Conservation (phyloP, 495 filamentous ascomycete genomes). For the Aspergillus ellipticus region DNA sequence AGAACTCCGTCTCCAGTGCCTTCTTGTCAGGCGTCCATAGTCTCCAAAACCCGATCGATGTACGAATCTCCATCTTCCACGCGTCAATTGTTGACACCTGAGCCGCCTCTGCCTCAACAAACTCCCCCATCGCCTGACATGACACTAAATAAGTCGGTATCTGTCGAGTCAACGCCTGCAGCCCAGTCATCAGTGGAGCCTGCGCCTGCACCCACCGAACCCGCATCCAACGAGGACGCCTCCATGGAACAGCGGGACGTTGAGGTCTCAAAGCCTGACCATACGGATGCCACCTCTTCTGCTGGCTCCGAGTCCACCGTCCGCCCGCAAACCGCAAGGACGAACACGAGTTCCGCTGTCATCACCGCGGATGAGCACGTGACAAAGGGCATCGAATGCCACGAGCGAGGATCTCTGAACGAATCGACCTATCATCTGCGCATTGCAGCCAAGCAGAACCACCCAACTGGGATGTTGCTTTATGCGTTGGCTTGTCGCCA, state of each 20-base stretch:
- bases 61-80: slow-evolving; percentile 26
- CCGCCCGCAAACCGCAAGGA: slow-evolving; percentile 50
- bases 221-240: slow-evolving; percentile 35
- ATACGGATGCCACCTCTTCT: slow-evolving; percentile 53
- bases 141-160: background rate
- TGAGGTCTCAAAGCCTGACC: slow-evolving; percentile 23
- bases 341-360: slow-evolving; percentile 41
- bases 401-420: slow-evolving; percentile 78
- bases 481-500: slow-evolving; percentile 97
- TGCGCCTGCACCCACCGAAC: slow-evolving; percentile 12
- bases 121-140: slow-evolving; percentile 12
- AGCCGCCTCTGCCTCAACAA: slow-evolving; percentile 2
- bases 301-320: slow-evolving; percentile 65
- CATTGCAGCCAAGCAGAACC: slow-evolving; percentile 76
- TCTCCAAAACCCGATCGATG: slow-evolving; percentile 37
- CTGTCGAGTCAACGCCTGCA: slow-evolving; percentile 13
- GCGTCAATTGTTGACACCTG: slow-evolving; percentile 14
- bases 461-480: slow-evolving; percentile 90
- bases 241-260: slow-evolving; percentile 13
- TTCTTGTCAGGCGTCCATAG: slow-evolving; percentile 15
- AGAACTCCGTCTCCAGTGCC: slow-evolving; percentile 36
- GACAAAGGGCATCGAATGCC: slow-evolving; percentile 78
- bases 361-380: slow-evolving; percentile 83
- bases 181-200: slow-evolving; percentile 2
- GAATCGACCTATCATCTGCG: slow-evolving; percentile 96